Percentiles rank a stretch among this genome's conserved stretches.
Conservation (phyloP, 2,329 filamentous ascomycete species). For the Ustilaginoidea virens region DNA sequence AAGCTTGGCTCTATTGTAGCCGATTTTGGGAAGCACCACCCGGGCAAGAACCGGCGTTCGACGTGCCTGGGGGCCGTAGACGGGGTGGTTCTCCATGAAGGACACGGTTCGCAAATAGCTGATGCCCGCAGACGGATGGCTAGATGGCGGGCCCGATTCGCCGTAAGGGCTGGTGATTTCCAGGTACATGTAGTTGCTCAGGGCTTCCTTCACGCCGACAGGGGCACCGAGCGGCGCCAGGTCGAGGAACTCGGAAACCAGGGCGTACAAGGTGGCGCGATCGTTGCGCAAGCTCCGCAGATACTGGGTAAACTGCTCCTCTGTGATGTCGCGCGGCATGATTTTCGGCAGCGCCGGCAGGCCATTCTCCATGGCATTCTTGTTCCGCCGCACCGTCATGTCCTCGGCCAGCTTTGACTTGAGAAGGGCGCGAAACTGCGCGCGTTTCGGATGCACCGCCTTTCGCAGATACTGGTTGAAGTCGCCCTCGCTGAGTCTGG, state of each 20-base stretch:
- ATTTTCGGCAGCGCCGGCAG: conserved; percentile 13
- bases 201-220: conserved; percentile 12
- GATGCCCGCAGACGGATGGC: conserved; percentile 46
- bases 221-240: conserved; percentile 34
- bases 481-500: conserved; percentile 43
- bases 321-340: conserved; percentile 25
- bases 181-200: too few species aligned
- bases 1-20: conserved; percentile 23
- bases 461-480: conserved; percentile 41
- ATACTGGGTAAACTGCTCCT: conserved; percentile 34
- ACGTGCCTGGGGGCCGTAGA: conserved; percentile 41
- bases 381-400: conserved; percentile 22
- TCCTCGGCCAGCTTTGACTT: conserved; percentile 31
- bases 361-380: conserved; percentile 23
- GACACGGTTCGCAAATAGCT: conserved; percentile 43
- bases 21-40: conserved; percentile 29
- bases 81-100: conserved; percentile 42
- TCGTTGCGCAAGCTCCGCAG: conserved; percentile 37
- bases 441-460: conserved; percentile 34
- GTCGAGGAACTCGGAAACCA: conserved; percentile 46
- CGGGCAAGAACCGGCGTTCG: conserved; percentile 34
- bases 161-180: conserved; percentile 35
- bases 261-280: conserved; percentile 31
- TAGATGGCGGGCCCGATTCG: conserved; percentile 38
- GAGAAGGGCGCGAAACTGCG: conserved; percentile 39